Conservation (phyloP, 371 early-diverging fungal genomes). For the Hamiltosporidium tvaerminnensis region DNA sequence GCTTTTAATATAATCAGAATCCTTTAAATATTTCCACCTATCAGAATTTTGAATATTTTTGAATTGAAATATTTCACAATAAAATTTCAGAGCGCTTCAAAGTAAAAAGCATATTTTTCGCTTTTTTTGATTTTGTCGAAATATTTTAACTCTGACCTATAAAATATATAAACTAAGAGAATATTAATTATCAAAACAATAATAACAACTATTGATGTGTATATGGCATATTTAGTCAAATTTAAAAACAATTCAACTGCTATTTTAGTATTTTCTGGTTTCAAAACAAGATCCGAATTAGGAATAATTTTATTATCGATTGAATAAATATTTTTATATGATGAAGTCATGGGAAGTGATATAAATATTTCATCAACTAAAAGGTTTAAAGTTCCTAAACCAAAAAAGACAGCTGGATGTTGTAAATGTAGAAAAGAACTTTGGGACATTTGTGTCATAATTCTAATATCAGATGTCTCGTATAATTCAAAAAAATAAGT, state of each 20-base stretch:
- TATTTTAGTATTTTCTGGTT: not conserved
- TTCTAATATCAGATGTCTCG: not conserved
- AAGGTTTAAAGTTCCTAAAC: not conserved
- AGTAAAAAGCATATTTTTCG: too few relatives aligned
- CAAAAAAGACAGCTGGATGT: not conserved
- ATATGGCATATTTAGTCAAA: not conserved
- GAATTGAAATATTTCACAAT: too few relatives aligned
- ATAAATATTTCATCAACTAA: not conserved
- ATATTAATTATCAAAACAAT: too few relatives aligned
- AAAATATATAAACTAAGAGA: too few relatives aligned
- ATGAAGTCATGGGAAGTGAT: not conserved
- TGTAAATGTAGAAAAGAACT: not conserved
- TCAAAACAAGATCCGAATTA: not conserved
- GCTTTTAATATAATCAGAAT: too few relatives aligned
- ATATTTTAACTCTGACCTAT: too few relatives aligned
- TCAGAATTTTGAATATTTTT: too few relatives aligned
- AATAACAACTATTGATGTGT: too few relatives aligned
- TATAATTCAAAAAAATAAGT: not conserved
- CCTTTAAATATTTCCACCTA: too few relatives aligned
- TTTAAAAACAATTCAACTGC: not conserved
- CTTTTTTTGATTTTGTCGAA: too few relatives aligned
- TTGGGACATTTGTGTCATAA: not conserved
- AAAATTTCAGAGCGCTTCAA: too few relatives aligned
- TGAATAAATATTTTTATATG: not conserved
- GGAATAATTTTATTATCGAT: not conserved